Evolutionary conservation across 2,329 filamentous ascomycete species (phyloP).

Genomic region (Alternaria arborescens): DNA sequence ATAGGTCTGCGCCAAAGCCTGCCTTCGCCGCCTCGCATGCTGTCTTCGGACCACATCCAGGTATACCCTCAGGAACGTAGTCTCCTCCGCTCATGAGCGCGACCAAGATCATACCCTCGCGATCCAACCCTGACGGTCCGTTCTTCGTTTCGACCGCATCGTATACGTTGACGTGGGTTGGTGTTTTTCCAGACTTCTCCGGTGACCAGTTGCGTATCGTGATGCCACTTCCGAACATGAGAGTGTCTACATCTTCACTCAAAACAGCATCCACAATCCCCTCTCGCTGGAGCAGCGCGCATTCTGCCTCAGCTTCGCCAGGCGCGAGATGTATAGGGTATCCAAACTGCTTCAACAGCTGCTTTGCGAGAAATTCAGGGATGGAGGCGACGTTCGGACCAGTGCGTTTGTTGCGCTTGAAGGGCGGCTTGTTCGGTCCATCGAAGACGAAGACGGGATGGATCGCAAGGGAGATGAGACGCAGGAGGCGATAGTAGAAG

Average conservation of each 20-base stretch:
- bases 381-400: slow-evolving; percentile 70
- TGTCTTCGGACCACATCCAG: slow-evolving; percentile 84
- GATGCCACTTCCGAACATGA: slow-evolving; percentile 91
- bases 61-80: slow-evolving; percentile 87
- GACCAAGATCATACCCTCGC: slow-evolving; percentile 91
- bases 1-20: slow-evolving; percentile 82
- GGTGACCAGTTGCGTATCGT: slow-evolving; percentile 86
- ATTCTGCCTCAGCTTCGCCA: slow-evolving; percentile 96
- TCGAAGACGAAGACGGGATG: slow-evolving; percentile 92
- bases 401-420: slow-evolving; percentile 85
- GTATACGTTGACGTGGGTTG: slow-evolving; percentile 88
- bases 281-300: slow-evolving; percentile 80
- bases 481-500: slow-evolving; percentile 88
- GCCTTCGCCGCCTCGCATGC: slow-evolving; percentile 90
- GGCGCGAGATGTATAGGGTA: slow-evolving; percentile 87
- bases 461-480: slow-evolving; percentile 78
- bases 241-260: slow-evolving; percentile 94
- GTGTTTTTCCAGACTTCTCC: slow-evolving; percentile 72
- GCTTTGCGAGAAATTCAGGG: slow-evolving; percentile 79
- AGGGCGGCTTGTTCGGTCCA: slow-evolving; percentile 81
- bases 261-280: slow-evolving; percentile 82
- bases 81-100: slow-evolving; percentile 96
- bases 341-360: slow-evolving; percentile 83
- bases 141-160: slow-evolving; percentile 67
- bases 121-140: slow-evolving; percentile 71